phyloP scores from a whole-genome alignment of 768 basidiomycete species.

The Guyanaporus albipodus region DNA sequence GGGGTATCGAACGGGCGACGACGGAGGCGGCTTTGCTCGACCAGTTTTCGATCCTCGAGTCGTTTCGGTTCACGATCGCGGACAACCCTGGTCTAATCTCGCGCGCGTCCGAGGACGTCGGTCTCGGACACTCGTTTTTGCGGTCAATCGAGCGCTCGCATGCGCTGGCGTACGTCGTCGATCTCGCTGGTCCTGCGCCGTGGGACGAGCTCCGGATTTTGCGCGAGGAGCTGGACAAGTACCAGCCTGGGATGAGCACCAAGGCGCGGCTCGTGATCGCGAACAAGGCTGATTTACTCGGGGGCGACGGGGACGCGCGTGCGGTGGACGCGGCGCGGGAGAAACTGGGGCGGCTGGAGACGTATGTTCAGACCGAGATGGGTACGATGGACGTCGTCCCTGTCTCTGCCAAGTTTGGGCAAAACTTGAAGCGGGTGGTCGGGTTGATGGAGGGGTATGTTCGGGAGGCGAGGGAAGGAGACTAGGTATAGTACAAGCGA shows the following conservation, averaged over 20 bases:
- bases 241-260: constrained; percentile 71
- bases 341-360: constrained; percentile 55
- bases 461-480: constrained; percentile 37
- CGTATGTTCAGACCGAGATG: constrained; percentile 52
- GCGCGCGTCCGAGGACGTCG: constrained; percentile 82
- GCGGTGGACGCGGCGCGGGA: constrained; percentile 50
- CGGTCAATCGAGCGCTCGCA: constrained; percentile 90
- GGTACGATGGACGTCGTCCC: constrained; percentile 66
- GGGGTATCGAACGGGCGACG: constrained; percentile 35
- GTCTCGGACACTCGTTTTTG: constrained; percentile 91
- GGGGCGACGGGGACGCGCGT: constrained; percentile 38
- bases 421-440: constrained; percentile 74
- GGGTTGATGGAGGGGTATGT: constrained; percentile 66
- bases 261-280: constrained; percentile 82
- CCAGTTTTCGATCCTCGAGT: constrained; percentile 61
- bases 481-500: not conserved
- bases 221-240: constrained; percentile 78
- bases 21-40: constrained; percentile 22
- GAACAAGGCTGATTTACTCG: constrained; percentile 92
- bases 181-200: constrained; percentile 69
- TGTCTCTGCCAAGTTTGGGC: constrained; percentile 78
- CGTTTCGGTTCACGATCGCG: constrained; percentile 89
- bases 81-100: constrained; percentile 95
- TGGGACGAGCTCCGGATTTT: constrained; percentile 74
- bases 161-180: constrained; percentile 89